A percentile compares a stretch with the other conserved stretches of the same genome.
These are phyloP conservation scores for Prototheca stagnorum DNA, from an alignment of 163 green algal genomes.

Conservation along the genomic window DNA sequence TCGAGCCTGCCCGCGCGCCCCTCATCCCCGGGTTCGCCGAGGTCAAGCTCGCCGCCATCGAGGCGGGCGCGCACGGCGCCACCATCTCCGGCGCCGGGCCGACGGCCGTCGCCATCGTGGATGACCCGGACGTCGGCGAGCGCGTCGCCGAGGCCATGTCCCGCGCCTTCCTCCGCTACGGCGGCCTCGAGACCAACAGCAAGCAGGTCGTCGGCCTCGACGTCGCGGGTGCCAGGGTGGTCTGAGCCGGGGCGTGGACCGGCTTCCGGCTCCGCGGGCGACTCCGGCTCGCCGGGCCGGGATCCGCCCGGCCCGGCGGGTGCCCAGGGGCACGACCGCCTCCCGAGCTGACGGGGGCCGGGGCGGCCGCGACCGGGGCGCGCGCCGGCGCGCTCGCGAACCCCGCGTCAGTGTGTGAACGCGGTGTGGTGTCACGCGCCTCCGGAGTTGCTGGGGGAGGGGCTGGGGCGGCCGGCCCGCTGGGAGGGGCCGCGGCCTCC, in stretches of 20 bases:
- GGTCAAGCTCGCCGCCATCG: conserved; percentile 73
- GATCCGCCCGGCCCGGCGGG: no score
- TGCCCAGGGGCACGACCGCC: no score
- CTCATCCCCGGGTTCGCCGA: conserved; percentile 85
- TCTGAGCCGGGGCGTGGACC: conserved; percentile 21
- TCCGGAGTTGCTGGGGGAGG: no score
- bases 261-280: no score
- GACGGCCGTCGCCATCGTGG: conserved; percentile 78
- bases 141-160: conserved; percentile 65
- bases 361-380: no score
- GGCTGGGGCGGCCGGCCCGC: no score
- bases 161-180: conserved; percentile 46
- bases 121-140: conserved; percentile 34
- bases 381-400: no score
- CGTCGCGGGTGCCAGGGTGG: conserved; percentile 36
- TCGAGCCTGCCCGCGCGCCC: conserved; percentile 80
- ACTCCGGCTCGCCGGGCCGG: no score
- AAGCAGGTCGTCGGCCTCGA: conserved; percentile 49
- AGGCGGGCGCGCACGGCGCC: conserved; percentile 75
- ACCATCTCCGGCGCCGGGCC: conserved; percentile 92
- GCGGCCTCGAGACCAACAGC: conserved; percentile 58
- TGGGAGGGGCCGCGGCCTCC: no score
- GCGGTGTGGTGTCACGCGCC: no score
- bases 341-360: no score
- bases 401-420: no score